These are phyloP conservation scores for Flaveria sonorensis DNA, from an alignment of 129 eudicot species.

Conservation along the genomic window DNA sequence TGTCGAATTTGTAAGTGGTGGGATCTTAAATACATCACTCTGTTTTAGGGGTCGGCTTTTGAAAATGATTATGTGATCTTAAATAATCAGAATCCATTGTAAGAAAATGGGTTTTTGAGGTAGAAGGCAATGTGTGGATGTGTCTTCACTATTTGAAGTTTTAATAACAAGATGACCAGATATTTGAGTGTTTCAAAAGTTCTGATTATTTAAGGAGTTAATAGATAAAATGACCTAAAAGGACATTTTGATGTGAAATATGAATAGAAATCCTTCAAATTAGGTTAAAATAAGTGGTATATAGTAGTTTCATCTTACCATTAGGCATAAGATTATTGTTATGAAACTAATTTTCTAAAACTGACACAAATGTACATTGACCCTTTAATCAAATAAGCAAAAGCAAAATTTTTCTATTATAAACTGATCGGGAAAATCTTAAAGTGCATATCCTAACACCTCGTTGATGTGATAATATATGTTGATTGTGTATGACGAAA, in stretches of 20 bases:
- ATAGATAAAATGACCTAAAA: background rate
- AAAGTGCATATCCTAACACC: background rate
- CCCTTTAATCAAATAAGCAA: background rate
- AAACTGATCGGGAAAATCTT: background rate
- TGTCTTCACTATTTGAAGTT: background rate
- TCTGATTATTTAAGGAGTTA: background rate
- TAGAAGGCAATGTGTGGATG: too few species aligned
- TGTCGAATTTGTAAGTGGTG: too few species aligned
- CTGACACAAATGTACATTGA: background rate
- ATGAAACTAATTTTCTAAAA: background rate
- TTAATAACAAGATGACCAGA: background rate
- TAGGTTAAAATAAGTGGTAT: background rate
- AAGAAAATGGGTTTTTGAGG: too few species aligned
- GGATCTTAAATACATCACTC: too few species aligned
- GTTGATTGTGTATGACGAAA: conserved; percentile 17
- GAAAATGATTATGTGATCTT: too few species aligned
- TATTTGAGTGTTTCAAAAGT: background rate
- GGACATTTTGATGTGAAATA: background rate
- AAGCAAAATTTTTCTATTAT: background rate
- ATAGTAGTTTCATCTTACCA: background rate
- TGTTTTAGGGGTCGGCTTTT: too few species aligned
- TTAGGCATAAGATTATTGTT: background rate
- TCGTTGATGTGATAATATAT: background rate
- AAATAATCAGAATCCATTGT: too few species aligned
- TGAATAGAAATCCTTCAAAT: background rate